Conservation (phyloP, 164 flowering plant genomes). For the Piper betle region DNA sequence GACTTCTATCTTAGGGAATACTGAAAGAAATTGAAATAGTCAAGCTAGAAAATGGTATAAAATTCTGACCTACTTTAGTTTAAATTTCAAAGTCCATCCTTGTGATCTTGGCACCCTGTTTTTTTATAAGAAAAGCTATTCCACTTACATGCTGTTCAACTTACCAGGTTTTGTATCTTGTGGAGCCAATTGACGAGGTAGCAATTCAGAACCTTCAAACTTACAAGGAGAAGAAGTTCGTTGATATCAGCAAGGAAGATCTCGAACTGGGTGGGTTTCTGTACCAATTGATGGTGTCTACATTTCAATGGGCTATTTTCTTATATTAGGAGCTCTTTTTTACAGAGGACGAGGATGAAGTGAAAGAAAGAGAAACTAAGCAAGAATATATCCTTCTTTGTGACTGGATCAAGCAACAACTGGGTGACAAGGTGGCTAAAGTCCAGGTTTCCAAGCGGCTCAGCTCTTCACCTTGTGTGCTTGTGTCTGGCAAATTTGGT, state of each 20-base stretch:
- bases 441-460: constrained; percentile 89
- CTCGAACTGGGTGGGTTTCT: constrained; percentile 70
- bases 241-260: constrained; percentile 99
- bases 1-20: background rate
- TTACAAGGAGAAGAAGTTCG: constrained; percentile 93
- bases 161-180: constrained; percentile 63
- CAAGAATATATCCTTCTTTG: constrained; percentile 81
- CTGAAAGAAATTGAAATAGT: background rate
- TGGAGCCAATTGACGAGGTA: constrained; percentile 97
- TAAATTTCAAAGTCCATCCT: too few relatives aligned
- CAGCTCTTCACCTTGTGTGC: constrained; percentile 95
- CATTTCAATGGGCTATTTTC: background rate
- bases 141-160: background rate
- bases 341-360: constrained; percentile 91
- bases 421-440: constrained; percentile 93
- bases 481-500: constrained; percentile 98
- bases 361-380: constrained; percentile 66
- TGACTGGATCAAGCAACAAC: constrained; percentile 96
- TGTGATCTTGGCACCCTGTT: background rate
- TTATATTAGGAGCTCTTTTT: background rate
- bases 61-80: background rate
- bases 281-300: background rate
- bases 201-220: constrained; percentile 93
- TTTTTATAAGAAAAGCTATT: background rate
- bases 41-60: background rate